Evolutionary conservation across 495 filamentous ascomycete species (phyloP), one percentile per base, ranked within the genome.

Genomic region (Parathielavia appendiculata): DNA sequence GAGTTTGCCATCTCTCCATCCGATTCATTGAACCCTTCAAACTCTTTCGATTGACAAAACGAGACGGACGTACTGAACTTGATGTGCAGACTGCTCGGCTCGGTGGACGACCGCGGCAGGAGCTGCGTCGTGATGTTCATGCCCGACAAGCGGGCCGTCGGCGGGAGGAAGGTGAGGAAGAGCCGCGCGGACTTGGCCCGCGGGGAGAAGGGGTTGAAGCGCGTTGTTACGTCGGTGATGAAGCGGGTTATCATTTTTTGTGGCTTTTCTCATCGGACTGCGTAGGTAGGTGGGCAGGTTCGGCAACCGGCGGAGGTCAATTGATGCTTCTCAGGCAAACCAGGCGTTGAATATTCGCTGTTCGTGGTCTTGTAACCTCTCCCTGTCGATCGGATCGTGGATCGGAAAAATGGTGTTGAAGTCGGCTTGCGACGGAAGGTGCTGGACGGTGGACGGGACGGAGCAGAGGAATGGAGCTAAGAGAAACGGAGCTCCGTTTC

Each of bases 161-260:
- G 81, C 9, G 93, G 92, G n/a, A 99, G 85, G 45, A 87, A 79
- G 22, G 88, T 85, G 62, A 97, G 87, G 70, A 99, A 91, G 46
- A 92, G 74, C 13, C 95, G 85, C 35, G 90, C 90, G 34, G 91
- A 86, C 65, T 90, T 89, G 38, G 87, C 79, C 65, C 79, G 75
- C 14, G 81, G 77, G 6, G 81, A 83, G 83, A 97, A 99, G 20
- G 95, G 95, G 74, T 95, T 95, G 86, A 96, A 97, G 66, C 79
- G 81, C 62, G 89, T 86, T 57, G 81, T 80, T 59, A 97, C 85
- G 65, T 87, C 80, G 67, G 90, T 88, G 75, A 98, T 86, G 78
- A 87, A 90, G 65, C 82, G 79, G 49, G 89, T 95, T 45, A 96
- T 86, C 93, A 98, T 98, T 58, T 70, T 82, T 70, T 56, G 43